Conservation (phyloP, 2,329 filamentous ascomycete species). For the Nigrograna mackinnonii region DNA sequence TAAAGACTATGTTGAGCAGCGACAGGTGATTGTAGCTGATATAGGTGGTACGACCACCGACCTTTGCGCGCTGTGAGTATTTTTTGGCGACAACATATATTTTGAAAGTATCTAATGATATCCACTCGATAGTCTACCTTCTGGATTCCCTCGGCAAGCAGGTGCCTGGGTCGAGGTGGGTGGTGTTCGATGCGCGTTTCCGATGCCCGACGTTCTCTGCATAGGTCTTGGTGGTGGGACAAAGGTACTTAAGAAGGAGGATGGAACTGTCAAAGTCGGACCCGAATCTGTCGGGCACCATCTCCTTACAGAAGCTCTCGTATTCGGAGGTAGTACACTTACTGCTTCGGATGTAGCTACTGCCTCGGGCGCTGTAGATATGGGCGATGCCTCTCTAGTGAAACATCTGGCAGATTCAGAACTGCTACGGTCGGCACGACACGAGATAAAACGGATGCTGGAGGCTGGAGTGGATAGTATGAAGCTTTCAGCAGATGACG, state of each 20-base stretch:
- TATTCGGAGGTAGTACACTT: background rate
- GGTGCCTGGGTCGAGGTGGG: conserved; percentile 64
- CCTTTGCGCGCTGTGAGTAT: conserved; percentile 60
- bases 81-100: too few species aligned
- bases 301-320: background rate
- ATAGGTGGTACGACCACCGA: conserved; percentile 70
- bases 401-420: background rate
- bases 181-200: conserved; percentile 60
- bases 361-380: background rate
- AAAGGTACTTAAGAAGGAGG: conserved; percentile 8
- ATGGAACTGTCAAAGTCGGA: background rate
- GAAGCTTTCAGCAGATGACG: background rate
- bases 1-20: conserved; percentile 7
- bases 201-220: conserved; percentile 52
- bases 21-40: conserved; percentile 58
- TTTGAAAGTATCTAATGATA: too few species aligned
- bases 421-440: background rate
- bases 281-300: background rate
- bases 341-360: background rate
- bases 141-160: conserved; percentile 64
- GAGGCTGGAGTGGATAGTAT: background rate
- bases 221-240: conserved; percentile 63
- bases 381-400: background rate
- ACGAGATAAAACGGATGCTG: background rate
- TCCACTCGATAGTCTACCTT: too few species aligned